Conservation (phyloP, 805 yeast genomes). For the Yarrowia bubula region DNA sequence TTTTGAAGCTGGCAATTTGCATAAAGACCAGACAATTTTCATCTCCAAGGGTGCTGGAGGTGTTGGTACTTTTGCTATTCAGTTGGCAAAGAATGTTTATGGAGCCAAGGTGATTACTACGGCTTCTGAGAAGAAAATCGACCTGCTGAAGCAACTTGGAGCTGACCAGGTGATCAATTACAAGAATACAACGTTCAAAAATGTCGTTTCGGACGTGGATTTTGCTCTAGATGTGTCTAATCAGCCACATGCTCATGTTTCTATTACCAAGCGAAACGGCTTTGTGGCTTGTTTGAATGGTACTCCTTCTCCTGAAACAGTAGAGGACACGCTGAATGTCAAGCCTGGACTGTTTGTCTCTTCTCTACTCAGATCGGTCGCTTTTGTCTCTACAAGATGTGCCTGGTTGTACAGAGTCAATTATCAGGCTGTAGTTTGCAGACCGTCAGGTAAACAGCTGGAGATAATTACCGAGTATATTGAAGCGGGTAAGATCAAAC, state of each 20-base stretch:
- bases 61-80: conserved; percentile 31
- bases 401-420: conserved; percentile 22
- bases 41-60: conserved; percentile 31
- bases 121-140: conserved; percentile 31
- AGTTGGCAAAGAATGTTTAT: conserved; percentile 32
- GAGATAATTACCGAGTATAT: conserved; percentile 17
- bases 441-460: conserved; percentile 8
- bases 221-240: conserved; percentile 31
- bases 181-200: conserved; percentile 28
- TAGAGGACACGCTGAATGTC: not conserved
- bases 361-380: not conserved
- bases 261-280: conserved; percentile 29
- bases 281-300: conserved; percentile 27
- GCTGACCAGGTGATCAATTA: conserved; percentile 33
- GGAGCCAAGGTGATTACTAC: conserved; percentile 32
- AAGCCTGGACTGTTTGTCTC: not conserved
- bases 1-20: conserved; percentile 19
- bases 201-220: conserved; percentile 29
- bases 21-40: conserved; percentile 29
- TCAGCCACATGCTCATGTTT: conserved; percentile 20
- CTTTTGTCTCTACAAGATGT: not conserved
- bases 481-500: conserved; percentile 30
- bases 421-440: conserved; percentile 20
- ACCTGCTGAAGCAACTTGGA: conserved; percentile 23
- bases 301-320: conserved; percentile 16